Conservation (phyloP, 2,329 filamentous ascomycete genomes). For the Sporothrix brunneoviolacea region DNA sequence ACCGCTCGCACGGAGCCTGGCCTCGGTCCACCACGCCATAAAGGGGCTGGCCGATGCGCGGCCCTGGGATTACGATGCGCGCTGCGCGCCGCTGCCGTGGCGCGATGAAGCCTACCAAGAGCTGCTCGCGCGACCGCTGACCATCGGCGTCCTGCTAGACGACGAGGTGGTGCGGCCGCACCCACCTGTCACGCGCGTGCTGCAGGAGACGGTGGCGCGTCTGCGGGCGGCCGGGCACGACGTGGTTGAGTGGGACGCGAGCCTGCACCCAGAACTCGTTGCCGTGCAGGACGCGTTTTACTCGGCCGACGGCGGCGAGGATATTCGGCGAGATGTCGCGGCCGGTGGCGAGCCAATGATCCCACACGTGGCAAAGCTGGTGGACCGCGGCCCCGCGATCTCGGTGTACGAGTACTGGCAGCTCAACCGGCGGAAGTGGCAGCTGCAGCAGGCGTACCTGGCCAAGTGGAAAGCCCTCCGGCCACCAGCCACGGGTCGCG, state of each 20-base stretch:
- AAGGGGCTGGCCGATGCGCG: slow-evolving; percentile 48
- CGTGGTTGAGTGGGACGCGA: slow-evolving; percentile 45
- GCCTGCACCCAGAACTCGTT: slow-evolving; percentile 43
- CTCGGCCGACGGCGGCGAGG: slow-evolving; percentile 56
- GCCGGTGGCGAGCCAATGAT: slow-evolving; percentile 53
- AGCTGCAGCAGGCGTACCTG: slow-evolving; percentile 48
- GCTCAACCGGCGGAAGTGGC: slow-evolving; percentile 51
- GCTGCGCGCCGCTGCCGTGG: slow-evolving; percentile 59
- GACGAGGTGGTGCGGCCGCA: slow-evolving; percentile 41
- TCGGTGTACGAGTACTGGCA: slow-evolving; percentile 63
- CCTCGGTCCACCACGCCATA: slow-evolving; percentile 45
- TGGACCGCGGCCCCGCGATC: slow-evolving; percentile 46
- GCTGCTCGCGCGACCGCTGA: slow-evolving; percentile 26
- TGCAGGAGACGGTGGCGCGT: slow-evolving; percentile 41
- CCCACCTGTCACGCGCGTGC: slow-evolving; percentile 50
- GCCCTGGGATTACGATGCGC: slow-evolving; percentile 62
- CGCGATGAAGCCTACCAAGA: slow-evolving; percentile 30
- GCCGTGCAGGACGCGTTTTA: slow-evolving; percentile 48
- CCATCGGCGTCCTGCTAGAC: slow-evolving; percentile 9
- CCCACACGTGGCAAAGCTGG: slow-evolving; percentile 49
- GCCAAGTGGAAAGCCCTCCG: slow-evolving; percentile 48
- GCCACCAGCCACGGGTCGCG: slow-evolving; percentile 35
- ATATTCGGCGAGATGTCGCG: slow-evolving; percentile 48
- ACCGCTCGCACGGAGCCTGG: slow-evolving; percentile 51
- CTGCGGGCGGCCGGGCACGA: slow-evolving; percentile 41